These are phyloP conservation scores for Monilinia polystroma DNA, from an alignment of 2,329 filamentous ascomycete species.

Conservation along the genomic window DNA sequence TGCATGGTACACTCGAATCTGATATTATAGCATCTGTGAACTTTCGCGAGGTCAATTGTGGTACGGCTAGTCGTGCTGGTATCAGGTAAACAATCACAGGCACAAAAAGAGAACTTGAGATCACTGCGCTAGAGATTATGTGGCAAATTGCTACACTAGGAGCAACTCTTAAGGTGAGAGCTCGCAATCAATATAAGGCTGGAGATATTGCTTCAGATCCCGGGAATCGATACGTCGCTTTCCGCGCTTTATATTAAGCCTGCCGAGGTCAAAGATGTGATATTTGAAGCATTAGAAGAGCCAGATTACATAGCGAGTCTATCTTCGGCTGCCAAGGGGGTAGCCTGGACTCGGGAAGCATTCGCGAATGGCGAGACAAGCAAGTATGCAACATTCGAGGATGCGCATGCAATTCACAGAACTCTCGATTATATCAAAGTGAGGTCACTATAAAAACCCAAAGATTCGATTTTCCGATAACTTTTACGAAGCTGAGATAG, in stretches of 20 bases:
- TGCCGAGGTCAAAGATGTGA: background rate
- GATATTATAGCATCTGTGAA: slow-evolving; percentile 36
- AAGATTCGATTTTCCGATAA: background rate
- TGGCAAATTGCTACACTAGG: background rate
- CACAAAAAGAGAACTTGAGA: slow-evolving; percentile 1
- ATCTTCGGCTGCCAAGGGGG: background rate
- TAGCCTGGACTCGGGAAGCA: slow-evolving; percentile 1
- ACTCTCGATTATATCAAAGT: background rate
- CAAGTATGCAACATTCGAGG: slow-evolving; percentile 6
- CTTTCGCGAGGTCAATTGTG: background rate
- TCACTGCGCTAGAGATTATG: background rate
- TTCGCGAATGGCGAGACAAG: background rate
- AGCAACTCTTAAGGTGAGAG: background rate
- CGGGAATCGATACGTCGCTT: background rate
- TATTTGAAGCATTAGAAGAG: background rate
- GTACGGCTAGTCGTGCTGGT: background rate
- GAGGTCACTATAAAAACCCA: slow-evolving; percentile 6
- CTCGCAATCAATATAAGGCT: background rate
- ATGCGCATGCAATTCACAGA: background rate
- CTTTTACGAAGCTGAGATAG: background rate
- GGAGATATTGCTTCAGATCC: background rate
- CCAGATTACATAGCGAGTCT: background rate
- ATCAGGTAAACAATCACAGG: background rate
- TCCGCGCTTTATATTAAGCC: background rate
- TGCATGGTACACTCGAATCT: too few species aligned